Percentiles rank a stretch among this genome's conserved stretches.
phyloP scores from a whole-genome alignment of 371 early-diverging fungal species.

The Rhizomucor pusillus region DNA sequence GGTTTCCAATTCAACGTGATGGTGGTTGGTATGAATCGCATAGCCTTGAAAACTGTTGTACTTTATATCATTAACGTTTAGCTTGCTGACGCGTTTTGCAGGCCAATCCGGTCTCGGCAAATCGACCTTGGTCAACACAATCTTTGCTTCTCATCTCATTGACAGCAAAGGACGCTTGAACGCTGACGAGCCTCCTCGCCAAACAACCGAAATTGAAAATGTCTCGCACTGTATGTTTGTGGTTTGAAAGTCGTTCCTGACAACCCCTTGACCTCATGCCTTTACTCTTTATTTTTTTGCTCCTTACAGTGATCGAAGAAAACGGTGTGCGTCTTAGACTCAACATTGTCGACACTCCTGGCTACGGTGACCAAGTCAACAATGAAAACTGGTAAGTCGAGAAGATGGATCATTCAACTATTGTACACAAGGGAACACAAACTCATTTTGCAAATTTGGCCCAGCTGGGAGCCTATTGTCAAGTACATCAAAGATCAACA shows the following conservation, averaged over 20 bases:
- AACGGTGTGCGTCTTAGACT: conserved; percentile 76
- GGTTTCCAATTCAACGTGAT: conserved; percentile 96
- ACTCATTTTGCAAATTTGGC: not conserved
- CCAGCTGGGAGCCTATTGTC: conserved; percentile 81
- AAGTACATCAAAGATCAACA: conserved; percentile 91
- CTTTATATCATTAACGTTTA: not conserved
- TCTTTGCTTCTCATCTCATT: conserved; percentile 79
- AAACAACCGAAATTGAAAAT: conserved; percentile 84
- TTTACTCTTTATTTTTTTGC: conserved; percentile 5
- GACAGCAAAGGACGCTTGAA: conserved; percentile 76
- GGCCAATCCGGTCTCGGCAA: conserved; percentile 98
- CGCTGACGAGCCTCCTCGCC: conserved; percentile 69
- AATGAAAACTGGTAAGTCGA: conserved; percentile 73
- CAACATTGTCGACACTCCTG: conserved; percentile 79
- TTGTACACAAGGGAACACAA: not conserved
- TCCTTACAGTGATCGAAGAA: conserved; percentile 68
- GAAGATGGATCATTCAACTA: not conserved
- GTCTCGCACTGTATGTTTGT: conserved; percentile 64
- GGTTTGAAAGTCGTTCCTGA: not conserved
- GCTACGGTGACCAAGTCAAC: conserved; percentile 78
- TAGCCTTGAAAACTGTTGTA: not conserved
- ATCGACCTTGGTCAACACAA: conserved; percentile 96
- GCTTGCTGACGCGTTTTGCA: conserved; percentile 11
- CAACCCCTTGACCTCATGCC: not conserved
- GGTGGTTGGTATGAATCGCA: conserved; percentile 71